Conservation (phyloP, 2,329 filamentous ascomycete species). For the Pseudogymnoascus sp. region DNA sequence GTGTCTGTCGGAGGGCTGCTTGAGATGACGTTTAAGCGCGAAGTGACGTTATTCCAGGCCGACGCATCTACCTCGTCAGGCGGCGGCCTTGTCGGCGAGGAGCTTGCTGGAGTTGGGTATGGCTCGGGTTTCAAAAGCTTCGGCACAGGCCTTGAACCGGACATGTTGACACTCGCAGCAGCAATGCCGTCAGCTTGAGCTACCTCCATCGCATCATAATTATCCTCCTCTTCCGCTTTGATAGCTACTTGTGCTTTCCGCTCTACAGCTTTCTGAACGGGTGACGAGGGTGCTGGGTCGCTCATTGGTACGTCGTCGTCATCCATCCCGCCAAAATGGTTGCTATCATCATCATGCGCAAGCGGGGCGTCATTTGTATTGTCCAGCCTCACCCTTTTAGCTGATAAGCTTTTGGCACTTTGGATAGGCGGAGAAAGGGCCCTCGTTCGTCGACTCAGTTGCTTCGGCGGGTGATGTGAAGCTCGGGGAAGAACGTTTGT, state of each 20-base stretch:
- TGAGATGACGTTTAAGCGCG: slow-evolving; percentile 76
- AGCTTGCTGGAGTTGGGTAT: slow-evolving; percentile 64
- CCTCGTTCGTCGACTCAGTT: slow-evolving; percentile 69
- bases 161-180: slow-evolving; percentile 70
- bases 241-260: slow-evolving; percentile 54
- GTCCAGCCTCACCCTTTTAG: slow-evolving; percentile 50
- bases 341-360: slow-evolving; percentile 41
- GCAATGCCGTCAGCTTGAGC: slow-evolving; percentile 65
- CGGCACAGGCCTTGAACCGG: slow-evolving; percentile 68
- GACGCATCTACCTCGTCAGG: slow-evolving; percentile 63
- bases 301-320: slow-evolving; percentile 72
- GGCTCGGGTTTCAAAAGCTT: slow-evolving; percentile 61
- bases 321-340: slow-evolving; percentile 47
- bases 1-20: slow-evolving; percentile 60
- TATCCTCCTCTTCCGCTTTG: slow-evolving; percentile 59
- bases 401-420: slow-evolving; percentile 38
- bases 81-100: slow-evolving; percentile 60
- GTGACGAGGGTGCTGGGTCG: slow-evolving; percentile 80
- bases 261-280: slow-evolving; percentile 67
- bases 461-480: slow-evolving; percentile 54
- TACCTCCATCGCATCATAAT: slow-evolving; percentile 81
- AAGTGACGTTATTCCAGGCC: slow-evolving; percentile 81
- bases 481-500: slow-evolving; percentile 53
- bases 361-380: slow-evolving; percentile 41
- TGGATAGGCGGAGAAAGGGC: slow-evolving; percentile 65